These are phyloP conservation scores for Pseudodiploospora longispora DNA, from an alignment of 2,329 filamentous ascomycete species.

Conservation along the genomic window DNA sequence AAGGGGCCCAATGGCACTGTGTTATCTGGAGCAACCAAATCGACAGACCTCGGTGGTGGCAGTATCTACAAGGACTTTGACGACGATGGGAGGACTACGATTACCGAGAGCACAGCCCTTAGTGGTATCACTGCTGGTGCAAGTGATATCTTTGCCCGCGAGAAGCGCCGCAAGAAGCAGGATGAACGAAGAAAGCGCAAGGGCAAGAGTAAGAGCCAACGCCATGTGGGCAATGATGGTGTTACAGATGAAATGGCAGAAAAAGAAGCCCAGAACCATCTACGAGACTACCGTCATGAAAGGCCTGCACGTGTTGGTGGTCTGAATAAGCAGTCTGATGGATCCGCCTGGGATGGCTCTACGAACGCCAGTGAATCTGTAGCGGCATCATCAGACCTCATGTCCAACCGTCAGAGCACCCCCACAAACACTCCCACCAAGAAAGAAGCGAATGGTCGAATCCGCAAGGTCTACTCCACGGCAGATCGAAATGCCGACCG, in stretches of 20 bases:
- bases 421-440: constrained; percentile 47
- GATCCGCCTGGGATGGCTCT: constrained; percentile 68
- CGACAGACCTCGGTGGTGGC: constrained; percentile 79
- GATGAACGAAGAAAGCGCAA: constrained; percentile 26
- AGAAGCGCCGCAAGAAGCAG: constrained; percentile 47
- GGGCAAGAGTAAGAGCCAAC: constrained; percentile 36
- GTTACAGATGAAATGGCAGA: constrained; percentile 58
- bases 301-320: constrained; percentile 81
- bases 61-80: constrained; percentile 72
- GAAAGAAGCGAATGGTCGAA: constrained; percentile 32
- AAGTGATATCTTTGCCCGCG: constrained; percentile 46
- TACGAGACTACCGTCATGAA: constrained; percentile 80
- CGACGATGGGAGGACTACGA: constrained; percentile 36
- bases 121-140: constrained; percentile 51
- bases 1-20: constrained; percentile 85
- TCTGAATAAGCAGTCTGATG: constrained; percentile 75
- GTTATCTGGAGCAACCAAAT: constrained; percentile 71
- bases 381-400: constrained; percentile 50
- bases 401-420: constrained; percentile 48
- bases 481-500: constrained; percentile 45
- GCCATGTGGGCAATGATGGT: constrained; percentile 49
- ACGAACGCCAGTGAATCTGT: constrained; percentile 61
- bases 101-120: constrained; percentile 37
- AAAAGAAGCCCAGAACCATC: constrained; percentile 55
- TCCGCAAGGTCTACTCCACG: constrained; percentile 55